These are phyloP conservation scores for Coffea eugenioides DNA, from an alignment of 257 asterid genomes.

Conservation along the genomic window DNA sequence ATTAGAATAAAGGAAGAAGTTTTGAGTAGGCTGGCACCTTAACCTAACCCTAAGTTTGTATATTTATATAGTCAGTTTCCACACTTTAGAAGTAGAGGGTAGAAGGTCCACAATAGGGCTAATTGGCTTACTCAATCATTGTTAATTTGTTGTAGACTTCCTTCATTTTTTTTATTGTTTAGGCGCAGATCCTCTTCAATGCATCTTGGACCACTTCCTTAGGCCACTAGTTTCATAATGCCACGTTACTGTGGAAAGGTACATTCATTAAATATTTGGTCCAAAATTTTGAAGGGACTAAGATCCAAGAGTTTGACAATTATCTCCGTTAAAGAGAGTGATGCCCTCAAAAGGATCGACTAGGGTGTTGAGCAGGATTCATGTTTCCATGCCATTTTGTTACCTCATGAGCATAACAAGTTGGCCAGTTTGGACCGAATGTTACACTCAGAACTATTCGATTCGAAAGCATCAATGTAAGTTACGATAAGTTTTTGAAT, in stretches of 20 bases:
- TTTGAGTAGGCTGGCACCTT: conserved; percentile 11
- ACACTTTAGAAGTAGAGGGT: conserved; percentile 11
- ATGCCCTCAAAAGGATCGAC: too few species aligned
- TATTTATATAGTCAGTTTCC: conserved; percentile 16
- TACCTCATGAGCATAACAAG: background rate
- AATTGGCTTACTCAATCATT: conserved; percentile 24
- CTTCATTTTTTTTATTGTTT: conserved; percentile 2
- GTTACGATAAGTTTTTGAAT: too few species aligned
- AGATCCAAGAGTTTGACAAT: background rate
- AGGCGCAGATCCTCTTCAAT: conserved; percentile 8
- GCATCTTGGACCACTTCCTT: conserved; percentile 16
- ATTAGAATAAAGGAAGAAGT: background rate
- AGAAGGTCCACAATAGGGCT: conserved; percentile 10
- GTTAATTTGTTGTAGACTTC: conserved; percentile 11
- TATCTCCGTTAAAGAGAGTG: background rate
- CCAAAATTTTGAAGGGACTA: conserved; percentile 9
- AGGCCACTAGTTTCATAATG: background rate
- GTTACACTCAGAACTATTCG: background rate
- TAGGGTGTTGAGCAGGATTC: too few species aligned
- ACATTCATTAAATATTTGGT: conserved; percentile 8
- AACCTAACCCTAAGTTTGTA: conserved; percentile 25
- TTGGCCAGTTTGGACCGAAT: background rate
- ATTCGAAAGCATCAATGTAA: background rate
- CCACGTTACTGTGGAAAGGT: background rate
- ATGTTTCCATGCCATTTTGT: background rate